Percentiles rank a stretch among this genome's conserved stretches.
phyloP scores from a whole-genome alignment of 1,284 basidiomycete genomes.

The Rhizoctonia solani region DNA sequence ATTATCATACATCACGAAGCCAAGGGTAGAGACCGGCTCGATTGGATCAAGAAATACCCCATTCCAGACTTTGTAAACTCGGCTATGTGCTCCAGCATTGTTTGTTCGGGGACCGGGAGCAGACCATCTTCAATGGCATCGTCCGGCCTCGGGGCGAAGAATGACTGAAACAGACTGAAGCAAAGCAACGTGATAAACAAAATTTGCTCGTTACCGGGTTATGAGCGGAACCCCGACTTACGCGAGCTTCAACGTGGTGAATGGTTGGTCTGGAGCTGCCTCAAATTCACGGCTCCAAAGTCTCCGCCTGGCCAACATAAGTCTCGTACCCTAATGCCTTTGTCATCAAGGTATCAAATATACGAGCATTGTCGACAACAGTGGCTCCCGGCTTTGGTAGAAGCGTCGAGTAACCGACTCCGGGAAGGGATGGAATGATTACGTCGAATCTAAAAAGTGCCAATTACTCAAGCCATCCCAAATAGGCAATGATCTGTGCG shows the following conservation, averaged over 20 bases:
- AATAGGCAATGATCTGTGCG: neutral
- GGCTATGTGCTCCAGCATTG: neutral
- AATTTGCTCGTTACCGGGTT: no score
- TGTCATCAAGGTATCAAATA: constrained; percentile 29
- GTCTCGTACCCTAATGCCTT: constrained; percentile 31
- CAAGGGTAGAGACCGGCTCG: constrained; percentile 3
- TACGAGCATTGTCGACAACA: constrained; percentile 30
- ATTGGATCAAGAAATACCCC: neutral
- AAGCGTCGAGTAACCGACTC: constrained; percentile 22
- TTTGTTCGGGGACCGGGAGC: constrained; percentile 1
- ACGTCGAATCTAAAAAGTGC: constrained; percentile 1
- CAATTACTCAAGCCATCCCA: neutral
- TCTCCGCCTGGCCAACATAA: constrained; percentile 32
- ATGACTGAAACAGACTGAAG: constrained; percentile 2
- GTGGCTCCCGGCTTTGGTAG: constrained; percentile 18
- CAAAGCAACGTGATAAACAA: neutral
- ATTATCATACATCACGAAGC: constrained; percentile 11
- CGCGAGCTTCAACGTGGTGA: constrained; percentile 18
- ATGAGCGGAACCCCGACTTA: no score
- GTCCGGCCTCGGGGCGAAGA: constrained; percentile 2
- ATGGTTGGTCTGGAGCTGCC: constrained; percentile 9
- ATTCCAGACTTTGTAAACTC: neutral
- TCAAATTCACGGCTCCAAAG: constrained; percentile 28
- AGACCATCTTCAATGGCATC: constrained; percentile 6
- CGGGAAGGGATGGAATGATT: constrained; percentile 27